Evolutionary conservation across 2,329 filamentous ascomycete species (phyloP).

Genomic region (Alternaria sp.): DNA sequence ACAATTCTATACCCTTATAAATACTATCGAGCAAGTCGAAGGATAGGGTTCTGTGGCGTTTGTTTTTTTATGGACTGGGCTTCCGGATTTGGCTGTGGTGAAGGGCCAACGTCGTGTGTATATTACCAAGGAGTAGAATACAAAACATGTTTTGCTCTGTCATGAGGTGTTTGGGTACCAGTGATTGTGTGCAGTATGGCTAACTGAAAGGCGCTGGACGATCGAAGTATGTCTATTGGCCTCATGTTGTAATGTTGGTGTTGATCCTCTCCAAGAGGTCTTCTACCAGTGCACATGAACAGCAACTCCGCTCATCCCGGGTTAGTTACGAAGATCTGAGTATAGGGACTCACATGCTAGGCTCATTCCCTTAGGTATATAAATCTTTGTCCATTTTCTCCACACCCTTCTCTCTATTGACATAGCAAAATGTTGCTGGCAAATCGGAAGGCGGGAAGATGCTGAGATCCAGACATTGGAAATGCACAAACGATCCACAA

Average conservation of each 20-base stretch:
- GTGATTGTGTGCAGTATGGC: not conserved
- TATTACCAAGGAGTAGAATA: not conserved
- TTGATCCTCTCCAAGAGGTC: not conserved
- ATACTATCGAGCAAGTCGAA: conserved; percentile 1
- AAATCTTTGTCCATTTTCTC: too few relatives aligned
- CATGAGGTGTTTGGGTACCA: not conserved
- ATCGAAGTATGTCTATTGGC: not conserved
- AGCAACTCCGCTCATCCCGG: fast-evolving
- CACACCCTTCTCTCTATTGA: too few relatives aligned
- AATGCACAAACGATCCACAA: too few relatives aligned
- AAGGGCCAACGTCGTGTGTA: not conserved
- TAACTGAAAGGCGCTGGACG: not conserved
- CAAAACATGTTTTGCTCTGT: not conserved
- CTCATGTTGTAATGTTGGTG: not conserved
- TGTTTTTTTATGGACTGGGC: not conserved
- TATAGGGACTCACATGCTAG: too few relatives aligned
- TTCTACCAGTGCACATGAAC: too few relatives aligned
- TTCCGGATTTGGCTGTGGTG: not conserved
- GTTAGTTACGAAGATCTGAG: too few relatives aligned
- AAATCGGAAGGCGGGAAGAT: too few relatives aligned
- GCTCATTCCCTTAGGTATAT: too few relatives aligned
- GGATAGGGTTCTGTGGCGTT: not conserved
- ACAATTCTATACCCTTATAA: conserved; percentile 10
- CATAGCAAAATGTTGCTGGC: too few relatives aligned
- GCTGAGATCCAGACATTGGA: too few relatives aligned